These are phyloP conservation scores for Leucocoprinus sp. DNA, from an alignment of 768 basidiomycete genomes.

Conservation along the genomic window DNA sequence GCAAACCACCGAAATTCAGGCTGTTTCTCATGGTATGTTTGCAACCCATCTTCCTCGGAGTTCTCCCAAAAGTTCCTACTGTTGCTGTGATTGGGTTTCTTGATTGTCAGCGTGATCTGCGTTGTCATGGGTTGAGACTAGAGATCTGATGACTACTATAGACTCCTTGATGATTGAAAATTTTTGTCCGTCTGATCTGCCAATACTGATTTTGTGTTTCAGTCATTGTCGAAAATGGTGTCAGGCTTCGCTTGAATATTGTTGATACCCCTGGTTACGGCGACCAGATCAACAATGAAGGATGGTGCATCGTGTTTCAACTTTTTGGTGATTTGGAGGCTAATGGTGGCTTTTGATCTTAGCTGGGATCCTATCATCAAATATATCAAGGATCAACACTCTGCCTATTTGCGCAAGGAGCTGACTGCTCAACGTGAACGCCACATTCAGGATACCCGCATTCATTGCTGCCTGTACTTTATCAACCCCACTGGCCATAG, in stretches of 20 bases:
- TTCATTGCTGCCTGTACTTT: constrained; percentile 97
- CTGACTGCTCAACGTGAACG: constrained; percentile 98
- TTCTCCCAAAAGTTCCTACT: no score
- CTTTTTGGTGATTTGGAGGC: constrained; percentile 8
- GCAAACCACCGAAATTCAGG: constrained; percentile 96
- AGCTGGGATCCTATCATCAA: constrained; percentile 99
- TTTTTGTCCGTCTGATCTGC: not conserved
- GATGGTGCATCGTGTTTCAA: constrained; percentile 53
- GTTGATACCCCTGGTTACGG: constrained; percentile 99
- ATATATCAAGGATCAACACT: constrained; percentile 99
- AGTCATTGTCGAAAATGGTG: constrained; percentile 97
- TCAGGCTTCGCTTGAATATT: constrained; percentile 91
- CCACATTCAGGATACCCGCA: constrained; percentile 96
- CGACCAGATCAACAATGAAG: constrained; percentile 98
- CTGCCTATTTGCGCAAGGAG: constrained; percentile 97
- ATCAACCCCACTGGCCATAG: constrained; percentile 99
- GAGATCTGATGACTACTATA: no score
- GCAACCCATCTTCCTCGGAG: no score
- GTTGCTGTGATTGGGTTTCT: not conserved
- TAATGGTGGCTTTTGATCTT: not conserved
- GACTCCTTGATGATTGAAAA: not conserved
- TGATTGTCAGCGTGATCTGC: not conserved
- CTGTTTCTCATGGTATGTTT: constrained; percentile 81
- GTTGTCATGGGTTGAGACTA: constrained; percentile 3
- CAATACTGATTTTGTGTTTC: constrained; percentile 1